Evolutionary conservation across 2,329 filamentous ascomycete species (phyloP), one percentile per base, ranked within the genome.

Genomic region (Penicillium olsonii): DNA sequence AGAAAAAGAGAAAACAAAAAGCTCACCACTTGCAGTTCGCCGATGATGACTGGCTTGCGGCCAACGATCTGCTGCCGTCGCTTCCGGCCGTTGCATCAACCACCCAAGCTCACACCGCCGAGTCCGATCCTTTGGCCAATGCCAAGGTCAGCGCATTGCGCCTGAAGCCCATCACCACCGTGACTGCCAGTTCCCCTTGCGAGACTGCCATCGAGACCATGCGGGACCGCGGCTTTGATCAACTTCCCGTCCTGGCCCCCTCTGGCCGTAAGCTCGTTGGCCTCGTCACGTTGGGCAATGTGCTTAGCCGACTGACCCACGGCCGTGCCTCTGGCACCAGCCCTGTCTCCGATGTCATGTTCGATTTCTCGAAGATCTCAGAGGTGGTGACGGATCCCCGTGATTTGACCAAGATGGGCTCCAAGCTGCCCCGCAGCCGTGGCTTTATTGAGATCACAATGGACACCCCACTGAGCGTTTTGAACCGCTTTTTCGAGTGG

Each of bases 31-130:
- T 26, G 24, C 53, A 35, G 82, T 99, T 99, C 69, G 91, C 91
- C 59, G 94, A 99, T 69, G 95, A 99, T 68, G 94, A 97, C 77
- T 99, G 94, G 95, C 85, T 99, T 48, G 92, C 91, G 11, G 94
- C 94, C 56, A 99, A 99, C 75, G 87, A 92, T 68, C 88, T 99
- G 19, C 82, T 97, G 20, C 84, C 89, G 33, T 80, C 75, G 56
- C 83, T 77, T 44, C 81, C 75, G 53, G 78, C 68, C 42, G 45
- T 61, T 56, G 67, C 73, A 52, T 67, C 68, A 15, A 50, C 60
- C 5, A 59, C 64, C 20, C 57, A 67, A 14, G 52, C 59, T 12
- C 48, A 68, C 8, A 54, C 67, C 31, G 49, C 67, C 2, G 59
- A 75, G 65, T 73, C 77, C 45, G 88, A 95, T 68, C 82, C 87